Percentiles rank a stretch among this genome's conserved stretches.
Evolutionary conservation across 163 green algal genomes (phyloP).

Genomic region (Chloroidium sp.): DNA sequence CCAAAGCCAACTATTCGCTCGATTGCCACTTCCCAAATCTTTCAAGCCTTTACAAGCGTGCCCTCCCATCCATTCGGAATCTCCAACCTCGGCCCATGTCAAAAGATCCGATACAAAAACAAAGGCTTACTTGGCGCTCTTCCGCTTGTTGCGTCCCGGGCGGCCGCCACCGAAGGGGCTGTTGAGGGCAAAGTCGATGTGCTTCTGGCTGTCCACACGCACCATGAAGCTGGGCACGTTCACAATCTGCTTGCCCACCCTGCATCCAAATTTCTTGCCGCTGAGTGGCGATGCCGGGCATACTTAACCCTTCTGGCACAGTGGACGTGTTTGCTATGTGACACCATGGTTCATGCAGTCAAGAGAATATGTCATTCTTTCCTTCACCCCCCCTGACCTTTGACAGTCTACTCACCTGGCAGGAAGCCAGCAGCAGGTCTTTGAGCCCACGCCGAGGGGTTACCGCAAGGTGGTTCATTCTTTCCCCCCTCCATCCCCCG

Average conservation of each 20-base stretch:
- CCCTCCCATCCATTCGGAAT: neutral
- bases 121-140: slow-evolving; percentile 31
- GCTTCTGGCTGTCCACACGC: slow-evolving; percentile 96
- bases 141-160: slow-evolving; percentile 92
- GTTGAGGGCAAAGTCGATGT: slow-evolving; percentile 98
- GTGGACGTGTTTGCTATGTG: no score
- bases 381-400: no score
- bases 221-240: slow-evolving; percentile 98
- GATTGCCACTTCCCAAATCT: neutral
- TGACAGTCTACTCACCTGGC: no score
- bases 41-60: neutral
- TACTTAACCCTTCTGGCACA: neutral
- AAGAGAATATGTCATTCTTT: no score
- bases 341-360: no score
- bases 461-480: slow-evolving; percentile 52
- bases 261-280: slow-evolving; percentile 11
- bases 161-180: slow-evolving; percentile 93
- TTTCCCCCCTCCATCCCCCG: neutral
- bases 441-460: slow-evolving; percentile 59
- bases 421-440: slow-evolving; percentile 58
- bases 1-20: no score
- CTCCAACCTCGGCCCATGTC: neutral
- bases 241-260: slow-evolving; percentile 99
- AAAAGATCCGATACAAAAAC: neutral
- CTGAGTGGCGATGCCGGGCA: slow-evolving; percentile 1